Conservation (phyloP, 371 early-diverging fungal species). For the Apophysomyces trapeziformis region DNA sequence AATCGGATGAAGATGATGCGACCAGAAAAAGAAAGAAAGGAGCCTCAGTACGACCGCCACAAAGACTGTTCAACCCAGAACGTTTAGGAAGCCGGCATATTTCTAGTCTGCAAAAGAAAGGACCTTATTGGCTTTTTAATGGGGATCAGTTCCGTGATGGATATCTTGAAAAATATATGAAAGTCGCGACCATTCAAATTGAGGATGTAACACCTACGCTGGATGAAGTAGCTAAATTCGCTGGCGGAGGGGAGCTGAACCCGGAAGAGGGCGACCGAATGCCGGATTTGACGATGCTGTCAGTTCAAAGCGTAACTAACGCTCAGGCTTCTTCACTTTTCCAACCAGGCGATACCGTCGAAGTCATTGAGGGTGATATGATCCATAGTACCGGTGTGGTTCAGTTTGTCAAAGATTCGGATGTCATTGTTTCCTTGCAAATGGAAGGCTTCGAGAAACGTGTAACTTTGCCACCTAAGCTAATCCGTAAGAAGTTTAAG, state of each 20-base stretch:
- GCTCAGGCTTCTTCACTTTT: conserved; percentile 60
- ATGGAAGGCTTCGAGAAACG: conserved; percentile 57
- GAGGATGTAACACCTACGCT: conserved; percentile 89
- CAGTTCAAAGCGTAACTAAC: conserved; percentile 48
- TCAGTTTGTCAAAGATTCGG: conserved; percentile 64
- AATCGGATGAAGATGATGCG: conserved; percentile 22
- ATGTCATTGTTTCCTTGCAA: conserved; percentile 63
- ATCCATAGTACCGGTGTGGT: conserved; percentile 84
- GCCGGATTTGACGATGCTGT: conserved; percentile 56
- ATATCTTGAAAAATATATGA: conserved; percentile 89
- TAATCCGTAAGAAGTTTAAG: conserved; percentile 85
- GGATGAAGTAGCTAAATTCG: conserved; percentile 91
- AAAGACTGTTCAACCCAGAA: conserved; percentile 80
- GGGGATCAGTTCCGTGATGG: conserved; percentile 88
- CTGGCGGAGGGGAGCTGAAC: conserved; percentile 66
- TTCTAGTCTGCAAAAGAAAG: conserved; percentile 51
- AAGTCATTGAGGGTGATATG: conserved; percentile 90
- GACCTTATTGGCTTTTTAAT: conserved; percentile 77
- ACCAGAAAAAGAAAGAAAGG: conserved; percentile 64
- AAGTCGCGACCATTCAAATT: conserved; percentile 73
- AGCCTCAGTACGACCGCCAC: conserved; percentile 55
- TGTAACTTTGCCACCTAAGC: conserved; percentile 56
- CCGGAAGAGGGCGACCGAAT: conserved; percentile 64
- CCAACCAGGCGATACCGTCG: conserved; percentile 88
- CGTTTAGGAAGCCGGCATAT: conserved; percentile 53